Conservation (phyloP, 805 yeast genomes). For the Cephaloascus albidus region DNA sequence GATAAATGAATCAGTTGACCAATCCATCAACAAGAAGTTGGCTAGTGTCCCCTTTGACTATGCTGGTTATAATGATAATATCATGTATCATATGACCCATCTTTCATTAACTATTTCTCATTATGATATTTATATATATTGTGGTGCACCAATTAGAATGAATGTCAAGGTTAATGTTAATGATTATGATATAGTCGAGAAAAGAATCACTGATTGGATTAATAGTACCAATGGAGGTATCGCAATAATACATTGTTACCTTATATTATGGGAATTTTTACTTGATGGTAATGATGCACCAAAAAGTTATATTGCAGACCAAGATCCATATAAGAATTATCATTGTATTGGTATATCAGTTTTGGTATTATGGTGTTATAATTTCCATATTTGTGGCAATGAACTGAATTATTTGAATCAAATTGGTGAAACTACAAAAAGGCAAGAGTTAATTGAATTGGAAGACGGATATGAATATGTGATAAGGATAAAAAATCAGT, state of each 20-base stretch:
- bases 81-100: conserved; percentile 57
- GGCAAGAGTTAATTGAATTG: conserved; percentile 9
- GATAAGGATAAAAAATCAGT: conserved; percentile 22
- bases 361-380: conserved; percentile 29
- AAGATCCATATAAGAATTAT: conserved; percentile 26
- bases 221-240: conserved; percentile 36
- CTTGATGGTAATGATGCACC: conserved; percentile 12
- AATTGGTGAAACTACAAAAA: conserved; percentile 8
- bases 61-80: background rate
- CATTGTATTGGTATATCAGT: conserved; percentile 26
- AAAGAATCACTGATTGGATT: conserved; percentile 46
- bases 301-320: conserved; percentile 19
- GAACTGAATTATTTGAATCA: conserved; percentile 17
- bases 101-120: conserved; percentile 64
- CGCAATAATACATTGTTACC: conserved; percentile 51
- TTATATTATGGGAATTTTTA: conserved; percentile 54
- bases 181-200: conserved; percentile 39
- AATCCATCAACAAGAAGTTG: background rate
- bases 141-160: conserved; percentile 80
- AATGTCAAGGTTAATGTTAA: conserved; percentile 48
- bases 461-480: conserved; percentile 29
- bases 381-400: conserved; percentile 20
- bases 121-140: conserved; percentile 67
- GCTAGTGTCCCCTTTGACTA: background rate
- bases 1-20: conserved; percentile 3